A percentile compares a stretch with the other conserved stretches of the same genome.
Conservation (phyloP, 495 filamentous ascomycete genomes). For the Astrothelium subdiscretum region DNA sequence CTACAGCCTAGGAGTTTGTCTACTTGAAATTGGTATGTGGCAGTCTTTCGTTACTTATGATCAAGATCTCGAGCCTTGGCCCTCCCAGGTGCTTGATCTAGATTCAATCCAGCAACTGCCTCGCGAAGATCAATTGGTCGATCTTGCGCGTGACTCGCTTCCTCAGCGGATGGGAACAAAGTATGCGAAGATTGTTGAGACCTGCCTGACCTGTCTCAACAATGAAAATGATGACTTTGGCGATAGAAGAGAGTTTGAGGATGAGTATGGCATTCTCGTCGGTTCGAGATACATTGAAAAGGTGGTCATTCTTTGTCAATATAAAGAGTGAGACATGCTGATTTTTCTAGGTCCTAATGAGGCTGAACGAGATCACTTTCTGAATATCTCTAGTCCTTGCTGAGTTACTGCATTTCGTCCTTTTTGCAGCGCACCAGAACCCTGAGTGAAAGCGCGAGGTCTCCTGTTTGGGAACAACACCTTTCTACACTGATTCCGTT, state of each 20-base stretch:
- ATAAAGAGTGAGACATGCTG: too few relatives aligned
- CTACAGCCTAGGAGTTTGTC: slow-evolving; percentile 49
- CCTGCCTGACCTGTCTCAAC: slow-evolving; percentile 47
- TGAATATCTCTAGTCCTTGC: too few relatives aligned
- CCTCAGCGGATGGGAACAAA: slow-evolving; percentile 37
- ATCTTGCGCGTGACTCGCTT: slow-evolving; percentile 30
- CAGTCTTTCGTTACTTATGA: slow-evolving; percentile 28
- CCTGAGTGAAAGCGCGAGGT: too few relatives aligned
- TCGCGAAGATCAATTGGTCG: slow-evolving; percentile 30
- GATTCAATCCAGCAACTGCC: background rate
- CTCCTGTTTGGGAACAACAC: too few relatives aligned
- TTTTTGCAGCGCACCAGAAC: too few relatives aligned
- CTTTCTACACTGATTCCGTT: too few relatives aligned
- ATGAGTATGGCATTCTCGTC: slow-evolving; percentile 33
- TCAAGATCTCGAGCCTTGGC: background rate
- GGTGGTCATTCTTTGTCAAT: too few relatives aligned
- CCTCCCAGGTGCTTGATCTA: background rate
- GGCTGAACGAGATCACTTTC: too few relatives aligned
- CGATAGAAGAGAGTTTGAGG: slow-evolving; percentile 38
- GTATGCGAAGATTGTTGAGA: slow-evolving; percentile 39
- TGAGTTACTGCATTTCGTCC: too few relatives aligned
- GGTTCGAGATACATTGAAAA: slow-evolving; percentile 10
- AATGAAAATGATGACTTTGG: slow-evolving; percentile 27
- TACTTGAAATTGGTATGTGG: slow-evolving; percentile 54
- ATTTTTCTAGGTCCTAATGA: too few relatives aligned